These are phyloP conservation scores for Cladorrhinum sp. DNA, from an alignment of 2,329 filamentous ascomycete genomes.

Conservation along the genomic window DNA sequence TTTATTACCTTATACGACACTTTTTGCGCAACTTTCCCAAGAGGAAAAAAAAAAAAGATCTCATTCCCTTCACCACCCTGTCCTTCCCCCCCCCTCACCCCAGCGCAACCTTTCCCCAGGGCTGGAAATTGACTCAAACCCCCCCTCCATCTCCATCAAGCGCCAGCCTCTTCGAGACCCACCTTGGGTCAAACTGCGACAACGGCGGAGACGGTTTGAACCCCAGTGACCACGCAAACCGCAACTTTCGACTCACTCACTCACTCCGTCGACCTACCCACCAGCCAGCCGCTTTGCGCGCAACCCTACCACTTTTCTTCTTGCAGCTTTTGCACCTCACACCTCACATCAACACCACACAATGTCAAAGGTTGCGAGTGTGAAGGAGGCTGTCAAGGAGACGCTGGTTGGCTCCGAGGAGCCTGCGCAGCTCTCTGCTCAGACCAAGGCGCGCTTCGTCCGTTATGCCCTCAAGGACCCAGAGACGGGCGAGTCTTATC, in stretches of 20 bases:
- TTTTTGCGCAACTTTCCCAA: neutral
- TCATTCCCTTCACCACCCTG: neutral
- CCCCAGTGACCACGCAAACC: neutral
- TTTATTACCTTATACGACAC: neutral
- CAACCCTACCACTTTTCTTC: neutral
- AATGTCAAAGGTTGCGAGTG: conserved; percentile 45
- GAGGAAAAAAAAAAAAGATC: neutral
- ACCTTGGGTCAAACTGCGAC: conserved; percentile 5
- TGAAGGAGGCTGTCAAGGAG: conserved; percentile 76
- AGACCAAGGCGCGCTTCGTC: conserved; percentile 73
- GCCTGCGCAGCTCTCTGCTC: conserved; percentile 63
- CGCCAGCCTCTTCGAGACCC: conserved; percentile 5
- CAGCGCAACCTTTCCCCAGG: neutral
- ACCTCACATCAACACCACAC: conserved; percentile 16
- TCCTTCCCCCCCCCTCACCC: neutral
- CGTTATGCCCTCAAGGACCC: conserved; percentile 73
- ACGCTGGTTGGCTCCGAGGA: conserved; percentile 62
- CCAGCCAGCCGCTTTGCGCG: neutral
- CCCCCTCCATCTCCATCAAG: neutral
- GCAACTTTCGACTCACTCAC: neutral
- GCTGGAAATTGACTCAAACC: conserved; percentile 15
- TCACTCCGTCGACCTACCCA: neutral
- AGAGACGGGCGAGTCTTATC: conserved; percentile 70
- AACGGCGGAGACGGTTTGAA: conserved; percentile 4
- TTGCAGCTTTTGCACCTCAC: neutral